A percentile compares a stretch with the other conserved stretches of the same genome.
Evolutionary conservation across 2,329 filamentous ascomycete genomes (phyloP).

Genomic region (Beauveria caledonica): DNA sequence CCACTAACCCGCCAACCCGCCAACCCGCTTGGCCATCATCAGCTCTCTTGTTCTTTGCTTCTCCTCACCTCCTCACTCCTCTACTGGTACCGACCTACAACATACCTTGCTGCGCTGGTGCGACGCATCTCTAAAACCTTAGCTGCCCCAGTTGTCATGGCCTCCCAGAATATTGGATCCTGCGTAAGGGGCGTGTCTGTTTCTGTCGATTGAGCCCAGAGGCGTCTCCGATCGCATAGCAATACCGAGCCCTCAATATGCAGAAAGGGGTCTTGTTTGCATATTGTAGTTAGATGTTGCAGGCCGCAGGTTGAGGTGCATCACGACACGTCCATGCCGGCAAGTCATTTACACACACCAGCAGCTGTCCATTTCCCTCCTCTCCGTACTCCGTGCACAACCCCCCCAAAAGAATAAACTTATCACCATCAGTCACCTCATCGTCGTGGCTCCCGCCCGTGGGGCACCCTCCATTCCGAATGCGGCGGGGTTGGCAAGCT

Average conservation of each 20-base stretch:
- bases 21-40: neutral
- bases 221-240: neutral
- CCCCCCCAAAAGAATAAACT: neutral
- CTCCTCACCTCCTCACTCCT: too few relatives aligned
- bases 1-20: neutral
- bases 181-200: neutral
- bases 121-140: neutral
- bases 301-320: neutral
- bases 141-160: neutral
- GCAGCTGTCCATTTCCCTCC: neutral
- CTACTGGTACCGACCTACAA: too few relatives aligned
- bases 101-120: neutral
- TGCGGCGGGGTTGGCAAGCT: slow-evolving; percentile 12
- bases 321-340: neutral
- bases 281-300: neutral
- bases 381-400: neutral
- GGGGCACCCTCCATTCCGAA: slow-evolving; percentile 13
- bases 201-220: slow-evolving; percentile 5
- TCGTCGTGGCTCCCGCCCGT: neutral
- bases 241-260: neutral
- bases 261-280: neutral
- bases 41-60: too few relatives aligned
- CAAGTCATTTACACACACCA: neutral
- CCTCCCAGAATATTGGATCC: slow-evolving; percentile 4
- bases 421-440: neutral